Conservation (phyloP, 495 filamentous ascomycete species). For the Aspergillus diversus region DNA sequence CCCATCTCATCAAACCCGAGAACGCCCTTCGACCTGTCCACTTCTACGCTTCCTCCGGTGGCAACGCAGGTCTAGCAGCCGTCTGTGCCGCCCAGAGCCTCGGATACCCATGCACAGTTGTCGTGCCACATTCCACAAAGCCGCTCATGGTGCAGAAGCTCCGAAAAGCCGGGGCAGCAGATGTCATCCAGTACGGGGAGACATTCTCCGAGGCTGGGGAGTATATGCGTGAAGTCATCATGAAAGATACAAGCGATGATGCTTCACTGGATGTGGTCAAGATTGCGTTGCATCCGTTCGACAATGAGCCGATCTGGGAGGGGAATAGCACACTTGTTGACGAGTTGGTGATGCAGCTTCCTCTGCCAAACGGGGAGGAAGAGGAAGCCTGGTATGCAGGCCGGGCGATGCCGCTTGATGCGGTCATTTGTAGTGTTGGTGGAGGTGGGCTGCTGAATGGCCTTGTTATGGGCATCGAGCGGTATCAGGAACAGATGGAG, state of each 20-base stretch:
- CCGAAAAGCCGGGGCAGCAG: conserved; percentile 63
- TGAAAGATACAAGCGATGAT: conserved; percentile 38
- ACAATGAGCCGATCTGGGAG: conserved; percentile 82
- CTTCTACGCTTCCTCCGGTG: conserved; percentile 88
- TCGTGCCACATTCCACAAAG: conserved; percentile 71
- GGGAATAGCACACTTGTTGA: conserved; percentile 74
- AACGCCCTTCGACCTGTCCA: conserved; percentile 53
- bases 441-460: conserved; percentile 88
- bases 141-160: conserved; percentile 77
- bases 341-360: conserved; percentile 68
- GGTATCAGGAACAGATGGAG: conserved; percentile 15
- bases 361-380: conserved; percentile 36
- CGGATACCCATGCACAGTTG: conserved; percentile 77
- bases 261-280: conserved; percentile 62
- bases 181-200: conserved; percentile 71
- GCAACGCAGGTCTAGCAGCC: conserved; percentile 91
- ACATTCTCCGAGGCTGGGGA: conserved; percentile 79
- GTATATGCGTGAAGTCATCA: conserved; percentile 65
- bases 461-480: conserved; percentile 71
- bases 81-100: conserved; percentile 74
- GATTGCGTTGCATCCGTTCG: conserved; percentile 79
- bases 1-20: conserved; percentile 51
- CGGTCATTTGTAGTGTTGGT: conserved; percentile 81
- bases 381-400: conserved; percentile 34
- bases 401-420: conserved; percentile 55